Conservation (phyloP, 305 asterid genomes). For the Caryopteris hybrid region DNA sequence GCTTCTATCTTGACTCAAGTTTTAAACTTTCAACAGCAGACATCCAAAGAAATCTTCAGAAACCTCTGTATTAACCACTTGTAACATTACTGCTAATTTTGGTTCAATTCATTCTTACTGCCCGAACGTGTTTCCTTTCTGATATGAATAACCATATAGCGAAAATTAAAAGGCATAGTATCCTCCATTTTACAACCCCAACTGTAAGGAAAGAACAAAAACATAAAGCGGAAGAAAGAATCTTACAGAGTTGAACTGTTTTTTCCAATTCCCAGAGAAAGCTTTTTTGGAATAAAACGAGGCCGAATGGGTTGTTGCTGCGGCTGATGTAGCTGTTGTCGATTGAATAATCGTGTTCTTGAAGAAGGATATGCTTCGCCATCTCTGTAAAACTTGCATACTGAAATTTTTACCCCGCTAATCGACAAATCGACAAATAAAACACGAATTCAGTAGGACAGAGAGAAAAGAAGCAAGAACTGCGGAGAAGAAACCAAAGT, state of each 20-base stretch:
- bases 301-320: conserved; percentile 28
- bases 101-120: background rate
- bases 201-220: too few species aligned
- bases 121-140: background rate
- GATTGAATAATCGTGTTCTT: conserved; percentile 41
- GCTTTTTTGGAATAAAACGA: conserved; percentile 54
- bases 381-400: conserved; percentile 62
- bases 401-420: background rate
- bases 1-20: background rate
- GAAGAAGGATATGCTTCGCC: conserved; percentile 45
- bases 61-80: background rate
- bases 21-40: background rate
- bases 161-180: background rate
- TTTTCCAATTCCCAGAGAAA: conserved; percentile 51
- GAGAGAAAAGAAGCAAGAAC: too few species aligned
- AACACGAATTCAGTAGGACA: background rate
- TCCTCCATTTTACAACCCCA: background rate
- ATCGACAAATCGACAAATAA: background rate
- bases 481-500: too few species aligned
- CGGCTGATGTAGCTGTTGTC: conserved; percentile 17
- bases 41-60: background rate
- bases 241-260: conserved; percentile 48
- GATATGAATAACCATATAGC: background rate
- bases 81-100: background rate
- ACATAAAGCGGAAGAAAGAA: background rate